Evolutionary conservation across 1,284 basidiomycete genomes (phyloP).

Genomic region (Hypsizygus ulmarius): DNA sequence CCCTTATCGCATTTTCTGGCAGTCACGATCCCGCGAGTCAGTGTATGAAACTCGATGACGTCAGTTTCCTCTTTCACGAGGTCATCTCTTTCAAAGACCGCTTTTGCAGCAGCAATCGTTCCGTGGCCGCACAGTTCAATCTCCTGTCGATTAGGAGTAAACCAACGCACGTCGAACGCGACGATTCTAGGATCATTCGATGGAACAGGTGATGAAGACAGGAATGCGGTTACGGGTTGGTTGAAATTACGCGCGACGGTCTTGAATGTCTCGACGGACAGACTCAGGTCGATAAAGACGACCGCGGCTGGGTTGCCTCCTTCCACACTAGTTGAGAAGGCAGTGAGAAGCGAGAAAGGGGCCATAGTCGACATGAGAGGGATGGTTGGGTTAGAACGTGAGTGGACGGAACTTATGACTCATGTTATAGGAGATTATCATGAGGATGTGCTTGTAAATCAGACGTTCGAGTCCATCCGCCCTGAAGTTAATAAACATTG

Average conservation of each 20-base stretch:
- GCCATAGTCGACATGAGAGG: constrained; percentile 10
- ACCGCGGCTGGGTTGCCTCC: constrained; percentile 55
- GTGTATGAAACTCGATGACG: constrained; percentile 36
- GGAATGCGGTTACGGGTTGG: constrained; percentile 45
- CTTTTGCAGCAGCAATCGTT: constrained; percentile 43
- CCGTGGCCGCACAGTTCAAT: constrained; percentile 49
- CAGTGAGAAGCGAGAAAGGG: constrained; percentile 40
- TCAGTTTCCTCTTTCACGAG: constrained; percentile 26
- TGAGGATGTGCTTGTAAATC: too few relatives aligned
- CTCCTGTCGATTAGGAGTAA: constrained; percentile 32
- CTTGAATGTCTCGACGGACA: constrained; percentile 30
- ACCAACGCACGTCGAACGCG: constrained; percentile 40
- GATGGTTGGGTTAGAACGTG: background rate
- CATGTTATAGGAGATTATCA: too few relatives aligned
- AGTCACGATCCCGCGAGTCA: constrained; percentile 21
- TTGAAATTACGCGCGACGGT: constrained; percentile 43
- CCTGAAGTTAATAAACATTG: too few relatives aligned
- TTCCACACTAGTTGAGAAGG: constrained; percentile 43
- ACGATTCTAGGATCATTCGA: constrained; percentile 24
- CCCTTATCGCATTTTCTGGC: constrained; percentile 30
- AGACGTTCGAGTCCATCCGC: too few relatives aligned
- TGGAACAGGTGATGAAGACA: constrained; percentile 28
- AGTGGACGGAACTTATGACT: too few relatives aligned
- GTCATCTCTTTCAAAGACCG: constrained; percentile 35
- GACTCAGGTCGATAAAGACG: constrained; percentile 35